A percentile compares a stretch with the other conserved stretches of the same genome.
These are phyloP conservation scores for Cajanus cajan DNA, from an alignment of 306 rosid species.

Conservation along the genomic window DNA sequence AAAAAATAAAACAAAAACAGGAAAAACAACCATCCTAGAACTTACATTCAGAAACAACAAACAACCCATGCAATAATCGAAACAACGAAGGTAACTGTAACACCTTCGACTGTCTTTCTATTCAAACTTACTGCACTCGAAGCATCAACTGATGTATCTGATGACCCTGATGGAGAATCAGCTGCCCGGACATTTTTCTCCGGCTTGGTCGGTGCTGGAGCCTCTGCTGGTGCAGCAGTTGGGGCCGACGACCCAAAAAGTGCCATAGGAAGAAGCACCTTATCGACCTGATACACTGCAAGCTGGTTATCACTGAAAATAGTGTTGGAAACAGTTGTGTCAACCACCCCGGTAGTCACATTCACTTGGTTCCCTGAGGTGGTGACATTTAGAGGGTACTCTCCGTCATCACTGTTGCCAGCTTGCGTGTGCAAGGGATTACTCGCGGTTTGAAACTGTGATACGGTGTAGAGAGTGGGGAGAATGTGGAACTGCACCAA, in stretches of 20 bases:
- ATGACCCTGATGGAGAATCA: constrained; percentile 54
- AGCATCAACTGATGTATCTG: constrained; percentile 37
- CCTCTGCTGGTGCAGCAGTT: constrained; percentile 49
- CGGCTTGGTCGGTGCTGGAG: constrained; percentile 60
- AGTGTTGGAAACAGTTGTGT: constrained; percentile 62
- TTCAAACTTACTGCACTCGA: constrained; percentile 37
- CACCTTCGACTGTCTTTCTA: background rate
- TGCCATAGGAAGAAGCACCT: constrained; percentile 76
- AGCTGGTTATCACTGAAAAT: constrained; percentile 64
- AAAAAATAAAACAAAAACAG: background rate
- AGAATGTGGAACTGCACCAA: constrained; percentile 73
- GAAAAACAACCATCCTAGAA: constrained; percentile 5
- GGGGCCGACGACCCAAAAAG: constrained; percentile 47
- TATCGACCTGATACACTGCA: constrained; percentile 78
- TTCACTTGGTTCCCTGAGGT: constrained; percentile 85
- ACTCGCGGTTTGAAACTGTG: constrained; percentile 81
- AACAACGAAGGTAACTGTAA: background rate
- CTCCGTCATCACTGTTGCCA: constrained; percentile 65
- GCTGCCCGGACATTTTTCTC: constrained; percentile 54
- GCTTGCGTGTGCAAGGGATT: constrained; percentile 93
- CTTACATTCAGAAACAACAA: constrained; percentile 29
- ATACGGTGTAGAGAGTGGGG: constrained; percentile 52
- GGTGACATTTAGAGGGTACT: constrained; percentile 81
- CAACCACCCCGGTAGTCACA: constrained; percentile 75
- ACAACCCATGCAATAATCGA: constrained; percentile 9